phyloP scores from a whole-genome alignment of 306 rosid genomes.

The Phaseolus lunatus region DNA sequence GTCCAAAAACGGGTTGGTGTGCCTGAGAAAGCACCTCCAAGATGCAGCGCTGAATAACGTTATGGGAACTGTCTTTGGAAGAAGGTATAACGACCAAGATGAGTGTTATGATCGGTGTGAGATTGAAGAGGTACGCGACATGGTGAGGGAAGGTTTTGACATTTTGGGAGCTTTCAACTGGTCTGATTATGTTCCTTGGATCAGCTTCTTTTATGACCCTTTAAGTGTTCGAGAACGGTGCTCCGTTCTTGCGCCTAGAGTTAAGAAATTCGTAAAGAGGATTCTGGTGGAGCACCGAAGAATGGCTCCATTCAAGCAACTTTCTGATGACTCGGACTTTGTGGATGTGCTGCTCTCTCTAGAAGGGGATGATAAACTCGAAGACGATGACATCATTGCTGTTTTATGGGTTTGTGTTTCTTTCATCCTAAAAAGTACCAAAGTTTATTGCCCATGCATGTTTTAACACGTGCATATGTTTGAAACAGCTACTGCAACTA shows the following conservation, averaged over 20 bases:
- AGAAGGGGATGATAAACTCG: slow-evolving; percentile 54
- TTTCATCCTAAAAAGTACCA: not conserved
- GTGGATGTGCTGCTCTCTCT: slow-evolving; percentile 60
- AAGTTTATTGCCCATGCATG: slow-evolving; percentile 6
- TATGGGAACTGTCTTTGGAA: slow-evolving; percentile 59
- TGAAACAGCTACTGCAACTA: not conserved
- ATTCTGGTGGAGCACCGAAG: slow-evolving; percentile 49
- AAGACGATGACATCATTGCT: slow-evolving; percentile 60
- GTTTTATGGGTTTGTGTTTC: slow-evolving; percentile 60
- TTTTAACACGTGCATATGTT: not conserved
- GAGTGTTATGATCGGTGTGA: not conserved
- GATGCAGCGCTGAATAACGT: slow-evolving; percentile 54
- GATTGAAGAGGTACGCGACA: slow-evolving; percentile 46
- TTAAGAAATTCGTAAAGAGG: slow-evolving; percentile 50
- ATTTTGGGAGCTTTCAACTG: slow-evolving; percentile 59
- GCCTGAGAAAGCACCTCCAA: slow-evolving; percentile 54
- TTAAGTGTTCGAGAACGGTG: slow-evolving; percentile 44
- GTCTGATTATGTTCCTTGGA: slow-evolving; percentile 60
- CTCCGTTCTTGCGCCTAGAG: slow-evolving; percentile 50
- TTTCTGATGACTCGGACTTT: slow-evolving; percentile 49
- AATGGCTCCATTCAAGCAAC: not conserved
- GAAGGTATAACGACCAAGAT: slow-evolving; percentile 35
- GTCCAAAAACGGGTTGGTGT: slow-evolving; percentile 38
- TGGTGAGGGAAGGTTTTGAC: slow-evolving; percentile 65
- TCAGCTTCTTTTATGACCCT: slow-evolving; percentile 53